A percentile compares a stretch with the other conserved stretches of the same genome.
Conservation (phyloP, 2,329 filamentous ascomycete genomes). For the Catunica adiposa region DNA sequence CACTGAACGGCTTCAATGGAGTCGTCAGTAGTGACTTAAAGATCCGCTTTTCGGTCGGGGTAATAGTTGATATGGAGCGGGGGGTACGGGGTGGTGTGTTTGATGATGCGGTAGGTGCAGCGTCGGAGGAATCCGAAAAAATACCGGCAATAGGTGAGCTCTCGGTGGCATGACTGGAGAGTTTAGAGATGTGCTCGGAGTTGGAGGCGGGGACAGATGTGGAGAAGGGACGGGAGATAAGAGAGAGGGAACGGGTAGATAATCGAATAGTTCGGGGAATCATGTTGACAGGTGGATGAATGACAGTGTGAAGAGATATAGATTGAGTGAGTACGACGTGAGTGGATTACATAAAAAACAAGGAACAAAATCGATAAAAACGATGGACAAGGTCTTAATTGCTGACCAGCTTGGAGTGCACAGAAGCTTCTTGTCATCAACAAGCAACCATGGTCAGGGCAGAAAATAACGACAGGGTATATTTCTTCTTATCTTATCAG, state of each 20-base stretch:
- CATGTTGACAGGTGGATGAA: too few species aligned
- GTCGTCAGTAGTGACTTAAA: slow-evolving; percentile 22
- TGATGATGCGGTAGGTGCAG: neutral
- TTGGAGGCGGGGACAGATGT: slow-evolving; percentile 8
- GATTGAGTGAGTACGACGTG: too few species aligned
- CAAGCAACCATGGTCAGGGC: too few species aligned
- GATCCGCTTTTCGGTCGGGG: slow-evolving; percentile 38
- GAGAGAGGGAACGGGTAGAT: too few species aligned
- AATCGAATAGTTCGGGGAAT: too few species aligned
- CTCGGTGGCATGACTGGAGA: neutral
- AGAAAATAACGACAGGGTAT: neutral
- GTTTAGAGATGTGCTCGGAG: too few species aligned
- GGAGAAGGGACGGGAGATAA: neutral
- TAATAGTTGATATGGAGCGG: slow-evolving; percentile 33
- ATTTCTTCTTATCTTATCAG: neutral
- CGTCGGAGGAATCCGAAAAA: neutral
- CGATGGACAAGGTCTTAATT: too few species aligned
- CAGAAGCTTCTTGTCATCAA: too few species aligned
- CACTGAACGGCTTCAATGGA: slow-evolving; percentile 32
- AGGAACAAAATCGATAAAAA: too few species aligned
- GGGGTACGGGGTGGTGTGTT: neutral
- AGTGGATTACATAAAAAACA: too few species aligned
- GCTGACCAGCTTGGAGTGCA: too few species aligned
- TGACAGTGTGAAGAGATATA: too few species aligned
- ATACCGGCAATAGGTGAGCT: neutral